These are phyloP conservation scores for Pseudoneurospora amorphoporcata DNA, from an alignment of 495 filamentous ascomycete genomes.

Conservation along the genomic window DNA sequence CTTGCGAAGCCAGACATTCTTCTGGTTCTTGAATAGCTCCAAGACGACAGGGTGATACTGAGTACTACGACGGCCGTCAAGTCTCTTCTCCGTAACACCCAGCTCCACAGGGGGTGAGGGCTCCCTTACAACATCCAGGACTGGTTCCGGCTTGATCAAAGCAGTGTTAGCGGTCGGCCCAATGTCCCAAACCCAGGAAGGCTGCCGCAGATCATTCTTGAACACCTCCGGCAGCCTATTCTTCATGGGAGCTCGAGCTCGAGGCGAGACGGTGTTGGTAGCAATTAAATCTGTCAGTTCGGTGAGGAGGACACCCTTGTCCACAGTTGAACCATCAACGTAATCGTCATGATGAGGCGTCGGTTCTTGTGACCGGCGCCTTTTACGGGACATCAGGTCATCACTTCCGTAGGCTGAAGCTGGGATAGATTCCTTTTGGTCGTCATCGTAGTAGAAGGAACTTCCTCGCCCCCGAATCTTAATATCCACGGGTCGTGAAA, in stretches of 20 bases:
- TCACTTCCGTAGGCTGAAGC: not conserved
- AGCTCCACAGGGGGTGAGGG: not conserved
- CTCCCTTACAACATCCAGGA: not conserved
- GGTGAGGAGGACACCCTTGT: not conserved
- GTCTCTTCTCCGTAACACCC: conserved; percentile 4
- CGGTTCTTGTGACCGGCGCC: not conserved
- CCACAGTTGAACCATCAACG: not conserved
- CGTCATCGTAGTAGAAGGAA: not conserved
- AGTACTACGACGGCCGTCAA: not conserved
- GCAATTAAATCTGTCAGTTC: not conserved
- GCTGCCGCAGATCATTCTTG: not conserved
- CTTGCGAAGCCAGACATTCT: not conserved
- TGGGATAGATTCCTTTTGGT: not conserved
- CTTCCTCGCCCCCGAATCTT: not conserved
- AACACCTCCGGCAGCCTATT: not conserved
- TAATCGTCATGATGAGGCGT: not conserved
- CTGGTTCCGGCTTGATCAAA: not conserved
- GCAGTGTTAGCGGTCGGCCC: not conserved
- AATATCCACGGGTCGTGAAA: not conserved
- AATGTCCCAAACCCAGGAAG: not conserved
- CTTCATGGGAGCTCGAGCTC: not conserved
- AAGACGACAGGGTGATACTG: not conserved
- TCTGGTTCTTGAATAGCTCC: conserved; percentile 1
- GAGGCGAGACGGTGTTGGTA: not conserved
- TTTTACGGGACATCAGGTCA: not conserved